Percentiles rank a stretch among this genome's conserved stretches.
phyloP scores from a whole-genome alignment of 176 grass and related monocot genomes.

The Oryza meyeriana region DNA sequence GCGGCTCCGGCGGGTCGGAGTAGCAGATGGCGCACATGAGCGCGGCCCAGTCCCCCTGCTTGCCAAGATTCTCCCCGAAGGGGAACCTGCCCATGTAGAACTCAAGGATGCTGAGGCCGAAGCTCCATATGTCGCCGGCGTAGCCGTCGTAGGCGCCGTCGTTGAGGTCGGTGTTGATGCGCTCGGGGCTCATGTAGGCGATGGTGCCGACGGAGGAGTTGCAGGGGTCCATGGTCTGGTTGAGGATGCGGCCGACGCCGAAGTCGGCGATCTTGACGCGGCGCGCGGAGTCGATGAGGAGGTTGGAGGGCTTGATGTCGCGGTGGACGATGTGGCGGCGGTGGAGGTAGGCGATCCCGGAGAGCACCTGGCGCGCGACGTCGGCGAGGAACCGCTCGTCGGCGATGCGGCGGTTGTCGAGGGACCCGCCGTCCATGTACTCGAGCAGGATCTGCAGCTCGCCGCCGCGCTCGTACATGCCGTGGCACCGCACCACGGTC shows the following conservation, averaged over 20 bases:
- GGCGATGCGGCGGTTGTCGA: conserved; percentile 69
- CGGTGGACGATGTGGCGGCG: conserved; percentile 87
- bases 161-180: conserved; percentile 95
- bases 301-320: conserved; percentile 96
- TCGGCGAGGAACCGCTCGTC: conserved; percentile 64
- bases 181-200: conserved; percentile 98
- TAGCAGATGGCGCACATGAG: conserved; percentile 92
- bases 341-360: conserved; percentile 80
- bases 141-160: conserved; percentile 76
- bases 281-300: conserved; percentile 68
- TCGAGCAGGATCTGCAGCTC: conserved; percentile 96
- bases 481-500: conserved; percentile 75
- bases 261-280: conserved; percentile 96
- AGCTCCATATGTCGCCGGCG: conserved; percentile 91
- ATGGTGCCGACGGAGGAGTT: conserved; percentile 88
- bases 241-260: conserved; percentile 67
- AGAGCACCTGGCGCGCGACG: conserved; percentile 74
- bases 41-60: conserved; percentile 81
- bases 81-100: conserved; percentile 90
- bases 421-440: conserved; percentile 91
- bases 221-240: conserved; percentile 94
- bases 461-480: conserved; percentile 83
- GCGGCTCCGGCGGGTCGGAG: conserved; percentile 48
- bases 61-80: conserved; percentile 79
- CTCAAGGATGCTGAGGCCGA: conserved; percentile 95